phyloP scores from a whole-genome alignment of 164 flowering plant species.

The Protea cynaroides region DNA sequence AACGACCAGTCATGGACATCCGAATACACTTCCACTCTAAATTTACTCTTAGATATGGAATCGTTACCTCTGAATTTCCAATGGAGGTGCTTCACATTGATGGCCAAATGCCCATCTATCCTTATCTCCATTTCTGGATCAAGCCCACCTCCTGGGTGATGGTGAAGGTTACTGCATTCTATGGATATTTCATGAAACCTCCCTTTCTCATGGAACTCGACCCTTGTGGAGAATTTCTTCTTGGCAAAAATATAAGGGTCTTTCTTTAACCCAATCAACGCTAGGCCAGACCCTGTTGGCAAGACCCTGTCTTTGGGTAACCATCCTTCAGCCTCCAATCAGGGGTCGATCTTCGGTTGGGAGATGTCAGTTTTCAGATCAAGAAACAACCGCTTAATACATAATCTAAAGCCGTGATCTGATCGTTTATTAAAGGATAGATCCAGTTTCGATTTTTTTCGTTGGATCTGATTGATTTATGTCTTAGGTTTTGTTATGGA shows the following conservation, averaged over 20 bases:
- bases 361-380: too few relatives aligned
- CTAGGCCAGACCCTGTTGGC: too few relatives aligned
- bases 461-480: too few relatives aligned
- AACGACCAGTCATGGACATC: constrained; percentile 82
- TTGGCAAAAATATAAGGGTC: too few relatives aligned
- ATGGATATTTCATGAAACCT: constrained; percentile 52
- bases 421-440: too few relatives aligned
- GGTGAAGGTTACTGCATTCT: constrained; percentile 34
- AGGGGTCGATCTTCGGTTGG: too few relatives aligned
- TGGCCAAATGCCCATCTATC: constrained; percentile 51
- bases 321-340: too few relatives aligned
- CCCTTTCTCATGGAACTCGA: constrained; percentile 53
- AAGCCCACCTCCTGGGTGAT: constrained; percentile 11
- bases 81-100: constrained; percentile 63
- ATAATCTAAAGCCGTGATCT: too few relatives aligned
- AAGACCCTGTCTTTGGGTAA: too few relatives aligned
- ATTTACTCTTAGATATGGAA: constrained; percentile 37
- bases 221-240: constrained; percentile 45
- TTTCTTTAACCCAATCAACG: constrained; percentile 49
- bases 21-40: constrained; percentile 62
- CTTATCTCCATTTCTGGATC: constrained; percentile 72
- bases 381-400: too few relatives aligned
- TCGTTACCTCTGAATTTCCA: constrained; percentile 82
- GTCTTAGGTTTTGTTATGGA: too few relatives aligned
- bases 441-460: too few relatives aligned